Conservation (phyloP, 108 stramenopile genomes). For the Cyclotella cryptica region DNA sequence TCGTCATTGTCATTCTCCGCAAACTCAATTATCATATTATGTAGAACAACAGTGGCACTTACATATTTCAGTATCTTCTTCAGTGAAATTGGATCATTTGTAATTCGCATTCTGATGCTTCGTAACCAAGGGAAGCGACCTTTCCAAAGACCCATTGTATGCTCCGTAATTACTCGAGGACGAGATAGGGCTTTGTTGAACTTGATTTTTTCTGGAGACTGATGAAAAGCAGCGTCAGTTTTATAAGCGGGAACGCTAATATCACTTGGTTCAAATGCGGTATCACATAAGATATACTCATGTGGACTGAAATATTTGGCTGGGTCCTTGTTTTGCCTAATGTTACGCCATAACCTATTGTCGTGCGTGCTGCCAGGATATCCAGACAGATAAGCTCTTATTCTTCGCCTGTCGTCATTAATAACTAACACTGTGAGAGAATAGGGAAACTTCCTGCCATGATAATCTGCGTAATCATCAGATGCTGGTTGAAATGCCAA, state of each 20-base stretch:
- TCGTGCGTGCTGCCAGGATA: constrained; percentile 12
- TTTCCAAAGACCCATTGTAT: too few species aligned
- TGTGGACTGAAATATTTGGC: background rate
- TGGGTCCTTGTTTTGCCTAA: background rate
- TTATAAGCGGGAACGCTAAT: background rate
- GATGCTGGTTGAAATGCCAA: constrained; percentile 28
- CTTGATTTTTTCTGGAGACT: background rate
- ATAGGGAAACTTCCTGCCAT: constrained; percentile 34
- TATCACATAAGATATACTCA: constrained; percentile 6
- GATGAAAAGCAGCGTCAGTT: background rate
- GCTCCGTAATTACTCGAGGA: too few species aligned
- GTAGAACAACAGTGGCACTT: constrained; percentile 5
- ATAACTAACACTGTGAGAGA: constrained; percentile 25
- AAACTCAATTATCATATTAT: constrained; percentile 13
- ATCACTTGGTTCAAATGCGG: constrained; percentile 4
- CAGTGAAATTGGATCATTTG: background rate
- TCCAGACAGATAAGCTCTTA: constrained; percentile 17
- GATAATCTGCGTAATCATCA: constrained; percentile 31
- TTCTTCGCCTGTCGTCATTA: constrained; percentile 32
- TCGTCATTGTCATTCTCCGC: background rate
- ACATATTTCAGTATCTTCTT: constrained; percentile 7
- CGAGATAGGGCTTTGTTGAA: too few species aligned
- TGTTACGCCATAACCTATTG: constrained; percentile 9
- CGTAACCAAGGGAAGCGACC: too few species aligned
- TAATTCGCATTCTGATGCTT: too few species aligned